Conservation (phyloP, 2,329 filamentous ascomycete species). For the Seiridium unicorne region DNA sequence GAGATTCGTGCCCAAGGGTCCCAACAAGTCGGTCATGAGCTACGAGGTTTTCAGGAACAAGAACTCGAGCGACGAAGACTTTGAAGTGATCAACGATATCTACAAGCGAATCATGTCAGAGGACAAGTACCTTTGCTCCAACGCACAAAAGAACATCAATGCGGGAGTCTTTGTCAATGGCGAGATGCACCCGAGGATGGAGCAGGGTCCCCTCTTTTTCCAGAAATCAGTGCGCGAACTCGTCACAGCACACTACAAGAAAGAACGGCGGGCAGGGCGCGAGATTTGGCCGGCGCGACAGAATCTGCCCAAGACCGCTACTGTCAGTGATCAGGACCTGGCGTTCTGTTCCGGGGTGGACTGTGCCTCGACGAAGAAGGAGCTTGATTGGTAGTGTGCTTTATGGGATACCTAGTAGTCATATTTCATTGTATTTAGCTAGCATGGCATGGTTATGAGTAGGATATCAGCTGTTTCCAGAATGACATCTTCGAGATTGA, state of each 20-base stretch:
- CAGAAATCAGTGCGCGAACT: conserved; percentile 49
- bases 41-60: conserved; percentile 66
- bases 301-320: background rate
- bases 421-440: no score
- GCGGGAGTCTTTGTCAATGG: conserved; percentile 62
- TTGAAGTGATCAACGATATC: conserved; percentile 54
- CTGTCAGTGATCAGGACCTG: background rate
- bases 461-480: background rate
- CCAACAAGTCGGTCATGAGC: conserved; percentile 52
- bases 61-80: conserved; percentile 56
- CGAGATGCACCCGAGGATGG: conserved; percentile 59
- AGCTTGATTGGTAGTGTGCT: background rate
- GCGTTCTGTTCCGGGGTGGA: background rate
- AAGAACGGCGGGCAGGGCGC: conserved; percentile 39
- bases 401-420: no score
- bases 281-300: conserved; percentile 52
- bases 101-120: conserved; percentile 65
- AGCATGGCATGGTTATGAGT: background rate
- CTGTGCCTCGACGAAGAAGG: conserved; percentile 1
- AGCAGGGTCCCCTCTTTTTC: conserved; percentile 59
- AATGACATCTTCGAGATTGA: no score
- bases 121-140: conserved; percentile 61
- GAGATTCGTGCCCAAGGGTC: conserved; percentile 55
- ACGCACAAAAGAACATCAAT: conserved; percentile 60
- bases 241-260: conserved; percentile 44